A percentile compares a stretch with the other conserved stretches of the same genome.
phyloP scores from a whole-genome alignment of 306 rosid genomes.

The Trichosanthes truncata region DNA sequence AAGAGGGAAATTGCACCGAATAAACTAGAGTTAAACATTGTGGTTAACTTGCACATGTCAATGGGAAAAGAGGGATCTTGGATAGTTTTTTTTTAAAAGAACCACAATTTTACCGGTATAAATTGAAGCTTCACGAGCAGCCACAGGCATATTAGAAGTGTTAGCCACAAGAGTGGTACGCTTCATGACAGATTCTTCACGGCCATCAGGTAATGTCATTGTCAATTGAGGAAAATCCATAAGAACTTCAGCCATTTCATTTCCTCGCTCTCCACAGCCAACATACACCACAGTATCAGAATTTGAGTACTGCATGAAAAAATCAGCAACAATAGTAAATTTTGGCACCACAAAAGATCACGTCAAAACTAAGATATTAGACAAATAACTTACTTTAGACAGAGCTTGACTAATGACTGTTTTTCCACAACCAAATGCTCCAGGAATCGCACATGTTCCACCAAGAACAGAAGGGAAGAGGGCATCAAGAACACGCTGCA shows the following conservation, averaged over 20 bases:
- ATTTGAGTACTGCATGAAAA: slow-evolving; percentile 71
- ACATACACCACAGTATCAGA: slow-evolving; percentile 91
- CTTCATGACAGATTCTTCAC: slow-evolving; percentile 99
- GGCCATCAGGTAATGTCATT: slow-evolving; percentile 99
- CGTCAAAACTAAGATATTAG: neutral
- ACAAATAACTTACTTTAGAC: slow-evolving; percentile 57
- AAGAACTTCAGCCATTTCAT: slow-evolving; percentile 99
- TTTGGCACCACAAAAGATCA: neutral
- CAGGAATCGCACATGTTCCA: slow-evolving; percentile 99
- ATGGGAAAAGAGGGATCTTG: neutral
- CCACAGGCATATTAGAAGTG: slow-evolving; percentile 99
- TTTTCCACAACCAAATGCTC: slow-evolving; percentile 99
- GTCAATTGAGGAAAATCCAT: slow-evolving; percentile 99
- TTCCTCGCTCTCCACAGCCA: slow-evolving; percentile 99
- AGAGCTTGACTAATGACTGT: slow-evolving; percentile 99
- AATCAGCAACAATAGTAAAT: slow-evolving; percentile 1
- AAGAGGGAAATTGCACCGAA: neutral
- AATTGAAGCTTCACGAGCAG: slow-evolving; percentile 99
- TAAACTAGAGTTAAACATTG: neutral
- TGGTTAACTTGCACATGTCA: neutral
- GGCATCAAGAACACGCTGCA: slow-evolving; percentile 99
- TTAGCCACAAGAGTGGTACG: slow-evolving; percentile 98
- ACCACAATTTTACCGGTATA: slow-evolving; percentile 62
- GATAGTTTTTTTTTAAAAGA: neutral
- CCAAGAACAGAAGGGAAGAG: slow-evolving; percentile 99